These are phyloP conservation scores for Euryodendron excelsum DNA, from an alignment of 148 eudicot species.

Conservation along the genomic window DNA sequence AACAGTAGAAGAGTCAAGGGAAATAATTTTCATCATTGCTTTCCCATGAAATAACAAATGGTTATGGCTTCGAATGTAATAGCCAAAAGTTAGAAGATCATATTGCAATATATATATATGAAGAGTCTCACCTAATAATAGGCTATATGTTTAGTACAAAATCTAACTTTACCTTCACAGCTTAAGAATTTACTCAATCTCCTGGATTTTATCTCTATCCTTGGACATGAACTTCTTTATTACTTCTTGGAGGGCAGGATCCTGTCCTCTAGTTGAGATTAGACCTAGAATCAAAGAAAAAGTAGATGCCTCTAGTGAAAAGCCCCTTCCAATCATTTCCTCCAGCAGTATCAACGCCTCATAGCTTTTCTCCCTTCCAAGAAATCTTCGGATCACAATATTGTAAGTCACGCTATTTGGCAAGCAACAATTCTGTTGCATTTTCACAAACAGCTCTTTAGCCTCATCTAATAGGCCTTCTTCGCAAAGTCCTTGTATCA, in stretches of 20 bases:
- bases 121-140: too few relatives aligned
- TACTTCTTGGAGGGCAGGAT: not conserved
- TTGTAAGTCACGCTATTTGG: conserved; percentile 1
- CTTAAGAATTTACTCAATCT: too few relatives aligned
- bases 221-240: not conserved
- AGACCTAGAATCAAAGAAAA: not conserved
- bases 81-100: too few relatives aligned
- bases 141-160: too few relatives aligned
- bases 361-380: not conserved
- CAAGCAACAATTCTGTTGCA: conserved; percentile 12
- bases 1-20: too few relatives aligned
- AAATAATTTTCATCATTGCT: too few relatives aligned
- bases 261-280: not conserved
- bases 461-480: conserved; percentile 6
- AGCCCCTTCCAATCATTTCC: conserved; percentile 5
- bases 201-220: too few relatives aligned
- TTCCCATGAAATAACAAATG: too few relatives aligned
- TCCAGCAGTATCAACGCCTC: not conserved
- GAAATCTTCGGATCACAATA: not conserved
- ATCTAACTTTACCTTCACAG: too few relatives aligned
- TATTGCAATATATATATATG: too few relatives aligned
- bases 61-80: too few relatives aligned
- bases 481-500: not conserved
- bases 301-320: conserved; percentile 4
- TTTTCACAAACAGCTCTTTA: conserved; percentile 5